These are phyloP conservation scores for Debaryomyces coudertii DNA, from an alignment of 1,139 yeast genomes.

Conservation along the genomic window DNA sequence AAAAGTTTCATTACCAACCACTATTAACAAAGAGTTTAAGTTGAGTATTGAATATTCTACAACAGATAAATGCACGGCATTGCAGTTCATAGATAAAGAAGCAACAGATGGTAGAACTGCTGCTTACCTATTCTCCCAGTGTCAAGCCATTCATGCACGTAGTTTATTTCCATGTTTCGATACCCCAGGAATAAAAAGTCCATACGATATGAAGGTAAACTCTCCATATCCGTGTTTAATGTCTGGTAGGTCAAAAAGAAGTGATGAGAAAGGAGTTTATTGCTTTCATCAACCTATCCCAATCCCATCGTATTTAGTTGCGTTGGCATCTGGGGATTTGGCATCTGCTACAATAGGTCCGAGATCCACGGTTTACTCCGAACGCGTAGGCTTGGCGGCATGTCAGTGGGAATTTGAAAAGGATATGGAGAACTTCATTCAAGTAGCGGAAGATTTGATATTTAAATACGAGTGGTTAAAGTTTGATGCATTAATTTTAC, in stretches of 20 bases:
- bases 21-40: constrained; percentile 12
- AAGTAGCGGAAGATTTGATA: constrained; percentile 36
- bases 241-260: constrained; percentile 37
- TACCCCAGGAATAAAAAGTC: constrained; percentile 43
- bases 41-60: constrained; percentile 32
- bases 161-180: constrained; percentile 49
- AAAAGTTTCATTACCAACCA: constrained; percentile 19
- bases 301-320: constrained; percentile 39
- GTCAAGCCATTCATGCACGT: constrained; percentile 49
- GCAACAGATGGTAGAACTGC: constrained; percentile 36
- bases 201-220: constrained; percentile 32
- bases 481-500: constrained; percentile 38
- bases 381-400: constrained; percentile 27
- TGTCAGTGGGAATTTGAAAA: constrained; percentile 43
- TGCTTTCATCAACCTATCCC: constrained; percentile 38
- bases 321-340: constrained; percentile 40
- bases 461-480: constrained; percentile 40
- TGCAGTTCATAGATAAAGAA: constrained; percentile 33
- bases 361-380: constrained; percentile 37
- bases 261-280: constrained; percentile 18
- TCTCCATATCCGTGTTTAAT: constrained; percentile 39
- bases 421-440: constrained; percentile 39
- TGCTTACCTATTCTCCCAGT: constrained; percentile 45
- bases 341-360: constrained; percentile 37
- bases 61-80: constrained; percentile 41